Evolutionary conservation across 176 grass and related monocot species (phyloP).

Genomic region (Pontederia paniculata): DNA sequence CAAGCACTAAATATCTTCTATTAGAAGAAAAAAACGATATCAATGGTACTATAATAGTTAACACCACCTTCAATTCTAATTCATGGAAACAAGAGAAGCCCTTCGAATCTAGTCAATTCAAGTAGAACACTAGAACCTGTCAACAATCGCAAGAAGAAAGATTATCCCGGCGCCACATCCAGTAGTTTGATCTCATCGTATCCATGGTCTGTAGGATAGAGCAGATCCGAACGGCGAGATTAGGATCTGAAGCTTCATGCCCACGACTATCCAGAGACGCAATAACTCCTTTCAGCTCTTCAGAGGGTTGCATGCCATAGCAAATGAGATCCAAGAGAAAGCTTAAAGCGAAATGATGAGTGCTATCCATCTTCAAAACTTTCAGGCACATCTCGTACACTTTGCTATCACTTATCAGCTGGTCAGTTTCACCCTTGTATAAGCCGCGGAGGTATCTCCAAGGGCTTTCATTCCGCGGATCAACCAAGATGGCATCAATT

Average conservation of each 20-base stretch:
- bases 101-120: too few species aligned
- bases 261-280: constrained; percentile 23
- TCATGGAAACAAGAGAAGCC: too few species aligned
- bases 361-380: constrained; percentile 47
- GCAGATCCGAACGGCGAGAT: constrained; percentile 46
- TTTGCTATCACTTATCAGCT: constrained; percentile 40
- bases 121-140: background rate
- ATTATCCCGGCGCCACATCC: constrained; percentile 67
- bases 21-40: too few species aligned
- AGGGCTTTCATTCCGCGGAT: constrained; percentile 81
- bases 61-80: too few species aligned
- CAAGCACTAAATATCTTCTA: too few species aligned
- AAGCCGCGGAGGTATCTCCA: constrained; percentile 86
- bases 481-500: constrained; percentile 44
- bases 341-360: constrained; percentile 52
- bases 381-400: constrained; percentile 51
- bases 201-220: constrained; percentile 58
- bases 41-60: too few species aligned
- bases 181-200: constrained; percentile 81
- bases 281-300: constrained; percentile 44
- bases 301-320: constrained; percentile 48
- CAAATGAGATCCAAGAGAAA: constrained; percentile 63
- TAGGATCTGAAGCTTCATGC: constrained; percentile 14
- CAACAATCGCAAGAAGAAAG: constrained; percentile 34
- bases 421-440: constrained; percentile 52